Percentiles rank a stretch among this genome's conserved stretches.
These are phyloP conservation scores for Trypanosoma platydactyli DNA, from an alignment of 208 protist species.

Conservation along the genomic window DNA sequence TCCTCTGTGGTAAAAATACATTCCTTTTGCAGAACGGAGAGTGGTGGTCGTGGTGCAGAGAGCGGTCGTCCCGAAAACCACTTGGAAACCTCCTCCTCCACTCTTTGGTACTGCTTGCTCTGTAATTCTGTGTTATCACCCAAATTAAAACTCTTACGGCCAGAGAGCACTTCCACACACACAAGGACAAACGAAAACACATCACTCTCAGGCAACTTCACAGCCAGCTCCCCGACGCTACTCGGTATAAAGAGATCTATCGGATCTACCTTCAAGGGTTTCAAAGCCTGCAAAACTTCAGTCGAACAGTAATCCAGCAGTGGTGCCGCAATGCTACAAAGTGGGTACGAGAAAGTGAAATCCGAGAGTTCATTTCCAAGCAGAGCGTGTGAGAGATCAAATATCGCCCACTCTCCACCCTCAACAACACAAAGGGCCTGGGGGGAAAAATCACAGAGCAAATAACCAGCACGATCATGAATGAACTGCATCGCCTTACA, in stretches of 20 bases:
- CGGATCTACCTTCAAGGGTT: not conserved
- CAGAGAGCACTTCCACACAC: constrained; percentile 37
- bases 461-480: constrained; percentile 44
- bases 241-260: constrained; percentile 16
- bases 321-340: constrained; percentile 38
- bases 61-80: constrained; percentile 44
- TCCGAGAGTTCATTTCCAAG: constrained; percentile 13
- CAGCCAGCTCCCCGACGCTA: not conserved
- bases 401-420: constrained; percentile 48
- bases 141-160: constrained; percentile 37
- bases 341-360: constrained; percentile 12
- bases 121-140: constrained; percentile 27
- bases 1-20: constrained; percentile 36
- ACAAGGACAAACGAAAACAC: constrained; percentile 58
- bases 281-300: constrained; percentile 36
- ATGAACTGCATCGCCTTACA: constrained; percentile 51
- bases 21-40: not conserved
- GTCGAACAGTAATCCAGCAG: constrained; percentile 55
- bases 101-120: constrained; percentile 28
- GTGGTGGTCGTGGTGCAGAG: constrained; percentile 29
- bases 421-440: constrained; percentile 44
- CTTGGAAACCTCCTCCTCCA: constrained; percentile 29
- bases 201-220: constrained; percentile 50
- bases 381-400: constrained; percentile 47
- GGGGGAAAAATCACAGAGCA: constrained; percentile 54